Evolutionary conservation across 2,329 filamentous ascomycete genomes (phyloP), one percentile per base, ranked within the genome.

Genomic region (Aspergillus sp.): DNA sequence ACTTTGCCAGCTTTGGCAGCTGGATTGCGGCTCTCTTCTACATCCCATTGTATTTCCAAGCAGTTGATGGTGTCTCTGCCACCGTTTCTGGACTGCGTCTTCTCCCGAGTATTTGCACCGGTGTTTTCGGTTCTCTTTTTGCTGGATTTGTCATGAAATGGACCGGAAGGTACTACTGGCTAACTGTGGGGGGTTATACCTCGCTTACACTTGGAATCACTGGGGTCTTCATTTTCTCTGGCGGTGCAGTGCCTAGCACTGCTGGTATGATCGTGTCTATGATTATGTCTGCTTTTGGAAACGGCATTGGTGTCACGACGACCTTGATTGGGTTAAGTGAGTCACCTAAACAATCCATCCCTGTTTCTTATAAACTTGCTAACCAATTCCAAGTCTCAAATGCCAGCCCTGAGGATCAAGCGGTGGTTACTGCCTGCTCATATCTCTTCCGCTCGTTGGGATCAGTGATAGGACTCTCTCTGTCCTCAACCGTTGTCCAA

Each of bases 371-470:
- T 35, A 38, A 22, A 23, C 47, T 38, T 47, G 35, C 47, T 55
- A 48, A 54, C 32, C 33, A 45, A 3, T n/a, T 23, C 30, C 17
- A 47, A 74, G 81, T 90, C 53, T 82, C 86, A 27, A 88, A 89
- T 60, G 79, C 84, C 0, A 70, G 78, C 1, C 72, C 75, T 3
- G 75, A 81, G 39, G 86, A 90, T 55, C 82, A 86, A 52, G 86
- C 88, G 2, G 79, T 90, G 1, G 85, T 83, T 3, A 86, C 87
- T 13, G 87, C 88, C 6, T 89, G 85, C 64, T 86, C 83, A 17
- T 91, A 91, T 67, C 79, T 91, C 20, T 91, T 91, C 74, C 82
- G 87, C 35, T 85, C 84, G 1, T 74, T 90, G 0, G 88, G 81
- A 9, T 78, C 75, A 13, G 80, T 82, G 7, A 75, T 82, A 35